phyloP scores from a whole-genome alignment of 1,139 yeast species.

The Pichia sp. region DNA sequence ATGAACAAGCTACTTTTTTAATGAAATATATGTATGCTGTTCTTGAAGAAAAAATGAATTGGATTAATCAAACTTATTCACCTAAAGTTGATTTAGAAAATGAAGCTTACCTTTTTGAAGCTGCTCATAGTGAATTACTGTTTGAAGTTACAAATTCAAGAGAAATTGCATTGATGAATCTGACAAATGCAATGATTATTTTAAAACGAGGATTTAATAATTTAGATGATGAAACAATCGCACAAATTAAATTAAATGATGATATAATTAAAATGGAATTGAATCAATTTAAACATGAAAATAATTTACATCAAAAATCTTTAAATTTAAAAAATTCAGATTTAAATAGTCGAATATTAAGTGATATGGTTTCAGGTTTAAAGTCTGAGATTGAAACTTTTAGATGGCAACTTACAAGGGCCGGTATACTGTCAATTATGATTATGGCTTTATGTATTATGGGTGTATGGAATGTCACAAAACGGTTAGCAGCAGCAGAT shows the following conservation, averaged over 20 bases:
- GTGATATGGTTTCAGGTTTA: constrained; percentile 75
- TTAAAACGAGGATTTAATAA: constrained; percentile 67
- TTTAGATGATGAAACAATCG: constrained; percentile 72
- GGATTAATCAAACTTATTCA: constrained; percentile 53
- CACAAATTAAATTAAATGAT: constrained; percentile 54
- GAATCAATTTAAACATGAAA: constrained; percentile 81
- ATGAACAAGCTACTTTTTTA: constrained; percentile 48
- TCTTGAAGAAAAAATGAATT: constrained; percentile 49
- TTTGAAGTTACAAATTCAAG: constrained; percentile 75
- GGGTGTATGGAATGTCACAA: constrained; percentile 43
- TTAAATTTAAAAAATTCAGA: constrained; percentile 74
- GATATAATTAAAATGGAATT: constrained; percentile 80
- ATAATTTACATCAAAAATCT: constrained; percentile 67
- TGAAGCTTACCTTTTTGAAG: constrained; percentile 81
- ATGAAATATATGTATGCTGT: constrained; percentile 45
- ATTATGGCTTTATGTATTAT: constrained; percentile 42
- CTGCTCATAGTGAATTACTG: constrained; percentile 82
- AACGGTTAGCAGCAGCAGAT: constrained; percentile 28
- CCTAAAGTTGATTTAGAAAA: constrained; percentile 73
- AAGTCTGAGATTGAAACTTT: constrained; percentile 82
- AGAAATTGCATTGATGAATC: constrained; percentile 63
- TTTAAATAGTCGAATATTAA: constrained; percentile 77
- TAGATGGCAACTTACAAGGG: constrained; percentile 89
- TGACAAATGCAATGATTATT: constrained; percentile 59
- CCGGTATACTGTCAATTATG: constrained; percentile 66